Percentiles rank a stretch among this genome's conserved stretches.
phyloP scores from a whole-genome alignment of 495 filamentous ascomycete genomes.

The Tuber borchii region DNA sequence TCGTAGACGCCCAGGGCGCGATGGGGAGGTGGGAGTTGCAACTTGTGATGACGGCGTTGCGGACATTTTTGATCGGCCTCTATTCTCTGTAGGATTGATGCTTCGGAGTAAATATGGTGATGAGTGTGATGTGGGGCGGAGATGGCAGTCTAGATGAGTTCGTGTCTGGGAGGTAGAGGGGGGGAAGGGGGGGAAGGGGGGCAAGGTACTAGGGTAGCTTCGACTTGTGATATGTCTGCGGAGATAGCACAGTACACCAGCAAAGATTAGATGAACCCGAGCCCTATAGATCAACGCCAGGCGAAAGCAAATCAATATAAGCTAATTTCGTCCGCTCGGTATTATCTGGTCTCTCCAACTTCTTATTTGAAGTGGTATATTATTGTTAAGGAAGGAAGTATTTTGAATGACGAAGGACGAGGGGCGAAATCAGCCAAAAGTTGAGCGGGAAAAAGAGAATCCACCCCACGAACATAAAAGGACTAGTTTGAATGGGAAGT shows the following conservation, averaged over 20 bases:
- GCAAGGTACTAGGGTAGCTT: neutral
- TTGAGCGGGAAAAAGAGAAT: neutral
- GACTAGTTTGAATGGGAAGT: neutral
- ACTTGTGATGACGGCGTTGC: constrained; percentile 20
- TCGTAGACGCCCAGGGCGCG: constrained; percentile 34
- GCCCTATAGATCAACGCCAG: neutral
- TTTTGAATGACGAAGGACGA: neutral
- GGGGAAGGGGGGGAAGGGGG: too few species aligned
- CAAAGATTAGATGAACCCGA: constrained; percentile 5
- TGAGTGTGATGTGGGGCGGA: constrained; percentile 6
- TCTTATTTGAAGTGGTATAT: neutral
- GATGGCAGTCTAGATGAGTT: neutral
- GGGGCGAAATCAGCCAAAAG: neutral
- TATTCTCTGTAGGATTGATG: constrained; percentile 3
- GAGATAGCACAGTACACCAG: neutral
- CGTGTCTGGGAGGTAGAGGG: neutral
- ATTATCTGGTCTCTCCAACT: neutral
- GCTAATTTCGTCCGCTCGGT: neutral
- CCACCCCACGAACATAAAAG: neutral
- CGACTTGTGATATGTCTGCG: neutral
- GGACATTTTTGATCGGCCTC: constrained; percentile 19
- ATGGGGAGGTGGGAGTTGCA: constrained; percentile 19
- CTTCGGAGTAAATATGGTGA: neutral
- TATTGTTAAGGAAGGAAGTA: neutral
- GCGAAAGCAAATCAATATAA: neutral